Percentiles rank a stretch among this genome's conserved stretches.
Conservation (phyloP, 2,329 filamentous ascomycete genomes). For the Colletotrichum magnum region DNA sequence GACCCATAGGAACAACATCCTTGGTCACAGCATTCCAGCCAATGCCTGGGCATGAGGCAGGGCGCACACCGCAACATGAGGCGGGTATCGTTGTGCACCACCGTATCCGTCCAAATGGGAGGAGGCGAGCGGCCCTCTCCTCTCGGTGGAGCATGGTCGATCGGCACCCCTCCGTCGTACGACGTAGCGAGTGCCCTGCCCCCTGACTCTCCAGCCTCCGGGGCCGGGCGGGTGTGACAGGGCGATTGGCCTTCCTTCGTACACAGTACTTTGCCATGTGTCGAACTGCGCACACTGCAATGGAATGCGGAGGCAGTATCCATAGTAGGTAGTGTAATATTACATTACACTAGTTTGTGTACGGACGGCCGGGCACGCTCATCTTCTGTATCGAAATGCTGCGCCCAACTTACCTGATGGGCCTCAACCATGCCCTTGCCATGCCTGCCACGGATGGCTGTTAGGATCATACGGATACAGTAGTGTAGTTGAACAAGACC, state of each 20-base stretch:
- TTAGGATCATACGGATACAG: constrained; percentile 1
- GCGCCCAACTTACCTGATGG: constrained; percentile 18
- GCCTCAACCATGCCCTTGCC: constrained; percentile 8
- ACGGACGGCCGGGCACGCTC: neutral
- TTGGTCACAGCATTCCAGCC: neutral
- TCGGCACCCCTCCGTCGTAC: constrained; percentile 37
- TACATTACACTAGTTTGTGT: neutral
- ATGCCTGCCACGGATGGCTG: neutral
- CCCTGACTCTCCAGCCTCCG: constrained; percentile 6
- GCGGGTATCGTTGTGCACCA: too few relatives aligned
- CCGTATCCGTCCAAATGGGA: neutral
- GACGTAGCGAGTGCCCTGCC: constrained; percentile 1
- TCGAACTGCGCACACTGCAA: neutral
- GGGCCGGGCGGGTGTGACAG: constrained; percentile 15
- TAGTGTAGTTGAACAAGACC: neutral
- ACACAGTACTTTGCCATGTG: constrained; percentile 25
- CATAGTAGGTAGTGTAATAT: too few relatives aligned
- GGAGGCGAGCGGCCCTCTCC: constrained; percentile 2
- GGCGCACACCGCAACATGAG: constrained; percentile 8
- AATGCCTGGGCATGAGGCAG: constrained; percentile 15
- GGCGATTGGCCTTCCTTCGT: constrained; percentile 8
- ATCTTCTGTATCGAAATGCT: neutral
- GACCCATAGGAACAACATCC: constrained; percentile 9
- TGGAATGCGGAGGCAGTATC: too few relatives aligned
- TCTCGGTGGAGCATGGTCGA: constrained; percentile 22